Percentiles rank a stretch among this genome's conserved stretches.
These are phyloP conservation scores for Amyloporia xantha DNA, from an alignment of 768 basidiomycete species.

Conservation along the genomic window DNA sequence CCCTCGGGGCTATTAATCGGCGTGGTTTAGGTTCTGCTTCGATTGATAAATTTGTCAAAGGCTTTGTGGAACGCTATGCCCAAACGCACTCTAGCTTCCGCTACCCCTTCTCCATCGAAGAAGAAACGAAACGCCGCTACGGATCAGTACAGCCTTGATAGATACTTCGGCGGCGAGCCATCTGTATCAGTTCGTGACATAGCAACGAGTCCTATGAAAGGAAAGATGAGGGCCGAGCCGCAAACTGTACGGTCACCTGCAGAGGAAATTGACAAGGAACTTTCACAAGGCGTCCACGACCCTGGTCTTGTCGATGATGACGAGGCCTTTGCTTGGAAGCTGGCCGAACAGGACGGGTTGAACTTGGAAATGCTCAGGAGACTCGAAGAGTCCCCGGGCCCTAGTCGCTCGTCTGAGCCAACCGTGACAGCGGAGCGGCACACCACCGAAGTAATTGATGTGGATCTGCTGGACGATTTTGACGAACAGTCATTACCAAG, in stretches of 20 bases:
- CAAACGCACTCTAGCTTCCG: slow-evolving; percentile 13
- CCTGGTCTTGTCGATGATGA: not conserved
- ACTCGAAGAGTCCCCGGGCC: slow-evolving; percentile 7
- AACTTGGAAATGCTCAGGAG: slow-evolving; percentile 16
- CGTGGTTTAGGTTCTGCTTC: too few species aligned
- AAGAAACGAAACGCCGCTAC: slow-evolving; percentile 14
- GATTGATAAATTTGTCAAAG: too few species aligned
- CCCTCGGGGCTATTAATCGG: too few species aligned
- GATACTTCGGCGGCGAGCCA: slow-evolving; percentile 15
- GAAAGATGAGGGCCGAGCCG: not conserved
- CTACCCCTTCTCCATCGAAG: slow-evolving; percentile 10
- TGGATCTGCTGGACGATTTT: slow-evolving; percentile 24
- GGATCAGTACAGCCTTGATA: slow-evolving; percentile 17
- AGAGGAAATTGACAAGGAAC: not conserved
- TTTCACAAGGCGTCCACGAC: too few species aligned
- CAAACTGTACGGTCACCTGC: not conserved
- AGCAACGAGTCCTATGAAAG: not conserved
- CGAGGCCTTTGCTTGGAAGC: slow-evolving; percentile 13
- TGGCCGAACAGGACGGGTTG: slow-evolving; percentile 20
- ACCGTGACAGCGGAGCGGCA: not conserved
- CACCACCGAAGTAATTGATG: slow-evolving; percentile 24
- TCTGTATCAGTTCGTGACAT: not conserved
- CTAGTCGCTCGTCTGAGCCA: not conserved
- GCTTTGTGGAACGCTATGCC: slow-evolving; percentile 15
- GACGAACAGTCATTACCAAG: not conserved